Conservation (phyloP, 164 flowering plant genomes). For the Stephania japonica region DNA sequence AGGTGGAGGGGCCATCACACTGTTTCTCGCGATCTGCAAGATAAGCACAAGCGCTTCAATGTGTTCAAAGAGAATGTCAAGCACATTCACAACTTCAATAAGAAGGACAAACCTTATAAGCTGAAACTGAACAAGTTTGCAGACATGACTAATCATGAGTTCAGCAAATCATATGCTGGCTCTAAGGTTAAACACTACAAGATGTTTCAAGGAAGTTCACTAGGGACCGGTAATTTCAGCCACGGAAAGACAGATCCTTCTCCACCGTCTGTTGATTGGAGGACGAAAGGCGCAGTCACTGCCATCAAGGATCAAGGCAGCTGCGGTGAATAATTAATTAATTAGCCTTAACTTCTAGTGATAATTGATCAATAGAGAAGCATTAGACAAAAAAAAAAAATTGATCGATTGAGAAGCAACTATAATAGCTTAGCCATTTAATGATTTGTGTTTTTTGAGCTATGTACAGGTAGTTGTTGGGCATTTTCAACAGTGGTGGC, state of each 20-base stretch:
- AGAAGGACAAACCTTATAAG: conserved; percentile 51
- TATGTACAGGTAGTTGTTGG: conserved; percentile 76
- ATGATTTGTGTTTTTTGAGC: not conserved
- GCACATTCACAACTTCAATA: conserved; percentile 40
- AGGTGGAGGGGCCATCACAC: conserved; percentile 60
- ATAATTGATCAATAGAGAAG: not conserved
- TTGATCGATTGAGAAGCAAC: too few relatives aligned
- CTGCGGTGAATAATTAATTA: conserved; percentile 55
- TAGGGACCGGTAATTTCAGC: conserved; percentile 42
- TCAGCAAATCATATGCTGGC: conserved; percentile 40
- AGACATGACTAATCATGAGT: conserved; percentile 65
- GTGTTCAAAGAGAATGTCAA: conserved; percentile 55
- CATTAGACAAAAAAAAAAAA: too few relatives aligned
- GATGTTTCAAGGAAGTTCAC: conserved; percentile 40
- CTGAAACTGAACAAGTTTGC: conserved; percentile 57
- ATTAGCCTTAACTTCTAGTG: not conserved
- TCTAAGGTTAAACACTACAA: conserved; percentile 51
- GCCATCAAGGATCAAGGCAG: conserved; percentile 70
- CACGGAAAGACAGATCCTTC: conserved; percentile 31
- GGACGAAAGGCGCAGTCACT: conserved; percentile 63
- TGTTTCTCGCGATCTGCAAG: conserved; percentile 35
- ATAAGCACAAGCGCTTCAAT: conserved; percentile 59
- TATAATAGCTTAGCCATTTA: not conserved
- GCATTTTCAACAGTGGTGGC: conserved; percentile 87
- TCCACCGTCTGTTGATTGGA: conserved; percentile 68